Evolutionary conservation across 208 protist genomes (phyloP).

Genomic region (Acanthamoeba lenticulata): DNA sequence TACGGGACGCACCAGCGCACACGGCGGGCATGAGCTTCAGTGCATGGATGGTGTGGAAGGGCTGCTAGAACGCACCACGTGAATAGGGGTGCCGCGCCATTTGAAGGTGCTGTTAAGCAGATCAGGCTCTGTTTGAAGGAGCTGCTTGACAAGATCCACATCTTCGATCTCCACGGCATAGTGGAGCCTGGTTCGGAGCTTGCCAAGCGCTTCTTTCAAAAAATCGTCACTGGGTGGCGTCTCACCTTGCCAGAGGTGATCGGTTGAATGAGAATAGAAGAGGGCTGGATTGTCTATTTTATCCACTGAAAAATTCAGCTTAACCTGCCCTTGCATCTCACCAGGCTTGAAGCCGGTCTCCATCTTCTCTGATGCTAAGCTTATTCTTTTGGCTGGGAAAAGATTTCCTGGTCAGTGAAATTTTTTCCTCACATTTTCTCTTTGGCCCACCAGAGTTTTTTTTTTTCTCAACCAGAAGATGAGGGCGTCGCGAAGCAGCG

Average conservation of each 20-base stretch:
- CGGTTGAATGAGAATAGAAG: background rate
- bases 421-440: too few species aligned
- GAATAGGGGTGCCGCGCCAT: background rate
- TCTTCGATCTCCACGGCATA: conserved; percentile 28
- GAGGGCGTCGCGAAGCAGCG: too few species aligned
- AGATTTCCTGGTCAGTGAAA: too few species aligned
- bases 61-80: background rate
- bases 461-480: background rate
- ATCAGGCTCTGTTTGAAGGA: background rate
- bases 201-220: background rate
- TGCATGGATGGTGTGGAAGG: too few species aligned
- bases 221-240: background rate
- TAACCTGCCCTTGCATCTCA: background rate
- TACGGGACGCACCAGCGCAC: background rate
- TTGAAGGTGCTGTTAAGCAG: background rate
- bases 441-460: too few species aligned
- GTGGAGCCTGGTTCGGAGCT: background rate
- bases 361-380: background rate
- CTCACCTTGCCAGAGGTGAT: background rate
- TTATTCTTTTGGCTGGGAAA: background rate
- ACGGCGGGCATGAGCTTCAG: too few species aligned
- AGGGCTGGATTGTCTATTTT: background rate
- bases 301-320: background rate
- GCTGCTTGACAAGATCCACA: background rate
- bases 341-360: background rate